phyloP scores from a whole-genome alignment of 371 early-diverging fungal species.

The Vavraia culicis region DNA sequence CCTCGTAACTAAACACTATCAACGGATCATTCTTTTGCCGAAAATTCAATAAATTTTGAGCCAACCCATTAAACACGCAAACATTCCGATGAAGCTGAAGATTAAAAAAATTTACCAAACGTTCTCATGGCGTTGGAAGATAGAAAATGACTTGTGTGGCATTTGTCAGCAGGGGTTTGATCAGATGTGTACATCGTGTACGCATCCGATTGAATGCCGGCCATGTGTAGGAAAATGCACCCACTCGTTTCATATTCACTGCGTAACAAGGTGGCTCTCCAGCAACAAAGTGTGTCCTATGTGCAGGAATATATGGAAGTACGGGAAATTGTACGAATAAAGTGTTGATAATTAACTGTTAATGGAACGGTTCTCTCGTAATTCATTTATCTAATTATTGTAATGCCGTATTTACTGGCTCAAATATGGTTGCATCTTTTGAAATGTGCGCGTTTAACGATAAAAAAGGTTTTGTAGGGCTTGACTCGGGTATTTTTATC shows the following conservation, averaged over 20 bases:
- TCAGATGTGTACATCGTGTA: constrained; percentile 41
- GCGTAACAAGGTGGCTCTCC: constrained; percentile 37
- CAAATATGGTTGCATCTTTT: too few species aligned
- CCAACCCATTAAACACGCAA: too few species aligned
- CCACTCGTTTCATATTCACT: constrained; percentile 43
- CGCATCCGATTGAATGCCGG: constrained; percentile 42
- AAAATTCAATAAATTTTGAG: too few species aligned
- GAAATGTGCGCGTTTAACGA: too few species aligned
- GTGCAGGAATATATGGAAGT: constrained; percentile 38
- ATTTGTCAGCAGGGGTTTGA: constrained; percentile 44
- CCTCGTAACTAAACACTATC: too few species aligned
- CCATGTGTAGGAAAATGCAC: constrained; percentile 40
- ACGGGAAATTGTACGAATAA: constrained; percentile 19
- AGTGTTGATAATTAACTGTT: not conserved
- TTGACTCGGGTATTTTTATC: too few species aligned
- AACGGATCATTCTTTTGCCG: too few species aligned
- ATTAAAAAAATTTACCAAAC: constrained; percentile 31
- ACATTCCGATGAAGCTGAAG: constrained; percentile 17
- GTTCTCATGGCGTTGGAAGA: constrained; percentile 41
- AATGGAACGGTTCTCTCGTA: not conserved
- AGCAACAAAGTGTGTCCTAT: constrained; percentile 41
- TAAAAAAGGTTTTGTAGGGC: too few species aligned
- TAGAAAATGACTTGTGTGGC: constrained; percentile 40
- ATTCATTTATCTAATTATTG: too few species aligned
- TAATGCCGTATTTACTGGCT: too few species aligned